Percentiles rank a stretch among this genome's conserved stretches.
These are phyloP conservation scores for Metschnikowia borealis DNA, from an alignment of 805 yeast genomes.

Conservation along the genomic window DNA sequence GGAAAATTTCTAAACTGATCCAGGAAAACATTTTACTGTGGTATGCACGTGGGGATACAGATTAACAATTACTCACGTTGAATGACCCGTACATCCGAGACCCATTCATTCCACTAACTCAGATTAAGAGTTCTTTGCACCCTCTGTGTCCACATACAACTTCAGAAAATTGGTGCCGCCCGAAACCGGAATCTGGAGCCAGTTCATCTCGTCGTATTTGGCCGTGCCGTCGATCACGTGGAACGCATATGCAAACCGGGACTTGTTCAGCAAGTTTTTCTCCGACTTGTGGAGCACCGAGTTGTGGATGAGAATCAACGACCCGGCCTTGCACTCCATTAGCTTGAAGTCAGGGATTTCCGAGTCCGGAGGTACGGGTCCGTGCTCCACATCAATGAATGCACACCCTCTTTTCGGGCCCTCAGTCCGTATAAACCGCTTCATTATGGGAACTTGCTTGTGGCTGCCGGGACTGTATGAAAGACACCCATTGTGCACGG, in stretches of 20 bases:
- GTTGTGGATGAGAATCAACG: conserved; percentile 67
- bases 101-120: no score
- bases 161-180: conserved; percentile 63
- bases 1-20: no score
- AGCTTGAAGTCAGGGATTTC: conserved; percentile 42
- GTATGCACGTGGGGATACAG: no score
- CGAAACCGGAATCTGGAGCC: conserved; percentile 73
- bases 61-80: no score
- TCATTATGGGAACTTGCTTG: conserved; percentile 48
- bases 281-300: conserved; percentile 70
- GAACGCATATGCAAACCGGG: conserved; percentile 76
- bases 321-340: conserved; percentile 67
- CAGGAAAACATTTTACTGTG: no score
- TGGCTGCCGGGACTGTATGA: conserved; percentile 71
- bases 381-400: conserved; percentile 39
- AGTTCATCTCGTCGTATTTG: conserved; percentile 59
- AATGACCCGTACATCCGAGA: no score
- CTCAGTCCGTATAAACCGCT: conserved; percentile 58
- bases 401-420: conserved; percentile 53
- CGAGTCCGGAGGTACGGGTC: conserved; percentile 13
- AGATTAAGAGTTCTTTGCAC: no score
- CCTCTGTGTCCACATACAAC: conserved; percentile 30
- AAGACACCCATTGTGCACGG: conserved; percentile 61
- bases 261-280: conserved; percentile 47
- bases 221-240: conserved; percentile 69